Evolutionary conservation across 345 rosid genomes (phyloP), one percentile per base, ranked within the genome.

Genomic region (Lepidium aucheri): DNA sequence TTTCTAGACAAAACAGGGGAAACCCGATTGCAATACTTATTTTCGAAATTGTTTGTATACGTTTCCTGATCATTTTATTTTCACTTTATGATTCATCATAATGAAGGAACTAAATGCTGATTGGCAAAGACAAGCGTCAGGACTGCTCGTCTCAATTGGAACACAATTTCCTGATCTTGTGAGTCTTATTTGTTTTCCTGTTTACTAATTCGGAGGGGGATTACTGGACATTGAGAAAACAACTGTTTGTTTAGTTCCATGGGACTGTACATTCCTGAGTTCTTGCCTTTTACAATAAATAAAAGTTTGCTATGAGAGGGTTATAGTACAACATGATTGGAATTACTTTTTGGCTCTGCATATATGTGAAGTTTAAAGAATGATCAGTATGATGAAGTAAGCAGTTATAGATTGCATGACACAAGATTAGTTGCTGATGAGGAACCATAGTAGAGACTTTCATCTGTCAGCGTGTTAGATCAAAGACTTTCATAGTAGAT

Each of bases 61-160:
- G 50, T 66, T 53, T 36, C 22, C 44, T 53, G 42, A 53, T 60
- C 11, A 16, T 5, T 6, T 59, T 20, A 14, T 15, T 59, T 20
- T 44, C 12, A 52, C 63, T 52, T 57, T 9, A 11, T 65, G 56
- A 8, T 70, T 73, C 46, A 40, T 67, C 47, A 47, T 70, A 43
- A 33, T 64, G 42, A 63, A 90, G 98, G 98, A 90, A 70, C 77
- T 93, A 42, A 84, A 85, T 76, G 76, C 92, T 60, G 96, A 90
- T 58, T 93, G 98, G 98, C 97, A 90, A 82, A 85, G 89, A 69
- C 91, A 93, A 65, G 98, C 91, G 43, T 78, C 97, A 72, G 78
- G 83, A 47, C 76, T 93, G 13, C 96, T 93, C 67, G 98, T 88
- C 71, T 81, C 98, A 24, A 93, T 93, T 70, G 97, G 98, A 61